A percentile compares a stretch with the other conserved stretches of the same genome.
Evolutionary conservation across 768 basidiomycete genomes (phyloP).

Genomic region (Mycena chlorophos): DNA sequence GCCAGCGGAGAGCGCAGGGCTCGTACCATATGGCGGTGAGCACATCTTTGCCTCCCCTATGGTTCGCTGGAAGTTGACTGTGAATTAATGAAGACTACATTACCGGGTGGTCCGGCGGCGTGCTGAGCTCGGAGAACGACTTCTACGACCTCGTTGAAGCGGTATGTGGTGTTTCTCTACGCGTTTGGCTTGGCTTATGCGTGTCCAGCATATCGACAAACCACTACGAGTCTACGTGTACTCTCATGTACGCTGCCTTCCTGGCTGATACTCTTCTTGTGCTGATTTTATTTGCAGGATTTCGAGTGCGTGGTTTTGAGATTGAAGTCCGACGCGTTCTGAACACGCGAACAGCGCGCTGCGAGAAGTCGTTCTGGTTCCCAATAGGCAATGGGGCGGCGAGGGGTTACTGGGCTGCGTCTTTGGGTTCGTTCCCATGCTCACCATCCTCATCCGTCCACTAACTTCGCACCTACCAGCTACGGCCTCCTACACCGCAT

Average conservation of each 20-base stretch:
- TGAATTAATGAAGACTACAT: constrained; percentile 52
- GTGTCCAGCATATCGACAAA: constrained; percentile 82
- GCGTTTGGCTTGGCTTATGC: constrained; percentile 4
- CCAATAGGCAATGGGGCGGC: constrained; percentile 97
- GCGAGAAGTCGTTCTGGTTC: constrained; percentile 90
- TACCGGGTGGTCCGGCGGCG: constrained; percentile 93
- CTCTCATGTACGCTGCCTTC: constrained; percentile 86
- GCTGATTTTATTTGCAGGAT: constrained; percentile 11
- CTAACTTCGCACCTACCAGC: constrained; percentile 40
- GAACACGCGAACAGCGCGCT: constrained; percentile 59
- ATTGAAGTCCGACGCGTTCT: constrained; percentile 7
- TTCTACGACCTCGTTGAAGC: constrained; percentile 96
- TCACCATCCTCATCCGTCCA: not conserved
- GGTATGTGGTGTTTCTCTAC: constrained; percentile 44
- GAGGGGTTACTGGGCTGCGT: constrained; percentile 94
- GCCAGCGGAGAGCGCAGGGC: constrained; percentile 93
- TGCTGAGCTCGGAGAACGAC: constrained; percentile 86
- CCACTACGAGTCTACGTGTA: constrained; percentile 94
- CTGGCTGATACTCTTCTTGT: constrained; percentile 3
- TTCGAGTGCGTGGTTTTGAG: constrained; percentile 12
- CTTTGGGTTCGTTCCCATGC: constrained; percentile 68
- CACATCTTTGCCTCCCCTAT: constrained; percentile 7
- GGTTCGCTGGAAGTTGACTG: constrained; percentile 30
- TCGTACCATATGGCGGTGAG: constrained; percentile 80
- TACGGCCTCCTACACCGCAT: constrained; percentile 94